These are phyloP conservation scores for Cubamyces sp. DNA, from an alignment of 768 basidiomycete genomes.

Conservation along the genomic window DNA sequence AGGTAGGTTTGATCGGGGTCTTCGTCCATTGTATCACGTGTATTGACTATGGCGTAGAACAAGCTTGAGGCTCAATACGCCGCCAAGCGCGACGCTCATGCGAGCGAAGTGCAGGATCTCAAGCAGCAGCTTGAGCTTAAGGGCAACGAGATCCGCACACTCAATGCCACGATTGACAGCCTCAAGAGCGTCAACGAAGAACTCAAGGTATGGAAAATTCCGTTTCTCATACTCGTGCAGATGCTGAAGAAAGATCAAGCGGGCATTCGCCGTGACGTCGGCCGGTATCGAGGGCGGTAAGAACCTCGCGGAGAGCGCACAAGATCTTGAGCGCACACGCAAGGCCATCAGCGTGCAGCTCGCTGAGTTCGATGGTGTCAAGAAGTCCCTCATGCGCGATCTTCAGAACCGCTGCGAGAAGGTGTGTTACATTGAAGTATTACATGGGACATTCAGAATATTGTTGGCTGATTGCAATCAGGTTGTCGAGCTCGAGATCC, in stretches of 20 bases:
- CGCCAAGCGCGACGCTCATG: conserved; percentile 88
- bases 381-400: conserved; percentile 98
- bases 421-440: conserved; percentile 45
- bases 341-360: conserved; percentile 98
- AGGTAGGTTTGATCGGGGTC: conserved; percentile 51
- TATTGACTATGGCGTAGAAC: conserved; percentile 51
- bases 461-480: conserved; percentile 36
- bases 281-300: conserved; percentile 97
- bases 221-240: conserved; percentile 9
- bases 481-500: conserved; percentile 99
- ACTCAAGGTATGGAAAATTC: conserved; percentile 69
- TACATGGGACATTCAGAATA: conserved; percentile 21
- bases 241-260: conserved; percentile 52
- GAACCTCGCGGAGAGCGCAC: conserved; percentile 94
- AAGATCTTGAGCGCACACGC: conserved; percentile 94
- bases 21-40: conserved; percentile 27
- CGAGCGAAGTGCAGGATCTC: conserved; percentile 82
- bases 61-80: conserved; percentile 95
- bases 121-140: conserved; percentile 90
- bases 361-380: conserved; percentile 97
- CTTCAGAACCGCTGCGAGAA: conserved; percentile 99
- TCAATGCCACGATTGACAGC: conserved; percentile 87
- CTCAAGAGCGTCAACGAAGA: conserved; percentile 97
- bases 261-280: conserved; percentile 95
- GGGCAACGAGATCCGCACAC: conserved; percentile 78